Conservation (phyloP, 1,284 basidiomycete genomes). For the Fomitiporia mediterranea region DNA sequence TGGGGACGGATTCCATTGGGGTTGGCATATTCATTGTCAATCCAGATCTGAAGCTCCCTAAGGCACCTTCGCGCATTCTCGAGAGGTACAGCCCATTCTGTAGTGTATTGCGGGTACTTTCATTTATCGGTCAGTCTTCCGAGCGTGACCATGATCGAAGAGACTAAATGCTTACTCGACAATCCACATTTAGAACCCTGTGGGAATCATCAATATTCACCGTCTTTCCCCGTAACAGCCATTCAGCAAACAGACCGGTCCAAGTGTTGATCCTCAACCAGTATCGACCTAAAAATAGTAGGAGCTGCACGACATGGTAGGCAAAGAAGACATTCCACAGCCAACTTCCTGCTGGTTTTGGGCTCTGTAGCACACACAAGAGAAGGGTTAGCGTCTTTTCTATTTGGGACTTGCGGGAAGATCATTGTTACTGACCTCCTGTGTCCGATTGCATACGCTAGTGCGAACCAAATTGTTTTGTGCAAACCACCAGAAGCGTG, state of each 20-base stretch:
- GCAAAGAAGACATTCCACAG: slow-evolving; percentile 66
- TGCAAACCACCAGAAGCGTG: slow-evolving; percentile 95
- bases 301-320: slow-evolving; percentile 74
- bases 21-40: slow-evolving; percentile 63
- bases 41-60: slow-evolving; percentile 70
- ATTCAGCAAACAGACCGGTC: slow-evolving; percentile 53
- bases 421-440: slow-evolving; percentile 49
- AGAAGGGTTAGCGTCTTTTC: slow-evolving; percentile 5
- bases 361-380: slow-evolving; percentile 37
- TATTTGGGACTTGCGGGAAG: slow-evolving; percentile 8
- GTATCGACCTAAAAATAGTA: slow-evolving; percentile 70
- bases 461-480: slow-evolving; percentile 72
- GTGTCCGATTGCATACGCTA: slow-evolving; percentile 71
- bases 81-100: slow-evolving; percentile 90
- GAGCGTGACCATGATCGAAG: neutral
- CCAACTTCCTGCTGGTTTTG: slow-evolving; percentile 52
- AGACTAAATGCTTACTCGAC: slow-evolving; percentile 49
- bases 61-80: slow-evolving; percentile 63
- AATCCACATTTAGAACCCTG: slow-evolving; percentile 81
- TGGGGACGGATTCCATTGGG: slow-evolving; percentile 79
- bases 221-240: slow-evolving; percentile 49
- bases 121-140: neutral
- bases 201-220: slow-evolving; percentile 69
- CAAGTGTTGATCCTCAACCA: slow-evolving; percentile 49
- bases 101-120: slow-evolving; percentile 84